Conservation (phyloP, 208 protist genomes). For the Spongospora subterranea region DNA sequence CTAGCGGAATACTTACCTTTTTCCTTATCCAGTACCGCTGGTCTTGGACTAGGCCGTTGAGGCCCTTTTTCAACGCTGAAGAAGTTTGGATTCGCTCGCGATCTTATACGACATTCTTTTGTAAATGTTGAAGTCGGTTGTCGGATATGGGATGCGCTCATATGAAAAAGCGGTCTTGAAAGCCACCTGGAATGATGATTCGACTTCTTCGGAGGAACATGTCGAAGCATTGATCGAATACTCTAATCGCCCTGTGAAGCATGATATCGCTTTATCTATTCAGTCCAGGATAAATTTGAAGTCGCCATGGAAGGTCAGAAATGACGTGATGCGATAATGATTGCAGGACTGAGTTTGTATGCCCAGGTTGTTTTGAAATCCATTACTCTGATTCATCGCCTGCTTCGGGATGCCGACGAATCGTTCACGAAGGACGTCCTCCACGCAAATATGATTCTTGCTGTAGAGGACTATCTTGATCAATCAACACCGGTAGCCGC, state of each 20-base stretch:
- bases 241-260: neutral
- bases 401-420: conserved; percentile 35
- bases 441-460: neutral
- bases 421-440: conserved; percentile 5
- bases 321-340: neutral
- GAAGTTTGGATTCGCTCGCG: too few relatives aligned
- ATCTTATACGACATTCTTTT: too few relatives aligned
- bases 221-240: neutral
- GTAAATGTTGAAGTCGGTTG: conserved; percentile 31
- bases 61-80: too few relatives aligned
- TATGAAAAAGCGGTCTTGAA: conserved; percentile 27
- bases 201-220: neutral
- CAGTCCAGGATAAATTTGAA: neutral
- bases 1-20: too few relatives aligned
- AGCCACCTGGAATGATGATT: conserved; percentile 48
- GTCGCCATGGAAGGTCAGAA: neutral
- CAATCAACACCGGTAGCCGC: neutral
- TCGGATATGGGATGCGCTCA: neutral
- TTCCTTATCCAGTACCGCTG: too few relatives aligned
- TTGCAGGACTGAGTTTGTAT: neutral
- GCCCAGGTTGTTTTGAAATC: conserved; percentile 34
- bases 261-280: neutral
- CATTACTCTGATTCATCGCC: neutral
- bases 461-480: neutral
- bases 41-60: too few relatives aligned